A percentile compares a stretch with the other conserved stretches of the same genome.
Conservation (phyloP, 1,284 basidiomycete species). For the Volvariella volvacea region DNA sequence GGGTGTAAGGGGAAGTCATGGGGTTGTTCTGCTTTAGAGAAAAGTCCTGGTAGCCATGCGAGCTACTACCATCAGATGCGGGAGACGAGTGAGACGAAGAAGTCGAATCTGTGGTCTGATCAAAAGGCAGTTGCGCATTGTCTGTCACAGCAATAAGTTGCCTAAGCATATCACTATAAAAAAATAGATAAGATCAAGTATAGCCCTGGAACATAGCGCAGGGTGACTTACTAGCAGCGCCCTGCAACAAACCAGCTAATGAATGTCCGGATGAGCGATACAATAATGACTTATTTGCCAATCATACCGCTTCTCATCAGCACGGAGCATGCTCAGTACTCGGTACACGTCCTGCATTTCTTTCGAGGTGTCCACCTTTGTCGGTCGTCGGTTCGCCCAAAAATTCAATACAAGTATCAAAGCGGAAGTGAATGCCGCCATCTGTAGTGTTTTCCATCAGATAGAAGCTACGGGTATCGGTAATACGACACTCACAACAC, state of each 20-base stretch:
- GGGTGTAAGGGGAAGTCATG: too few relatives aligned
- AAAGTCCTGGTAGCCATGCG: too few relatives aligned
- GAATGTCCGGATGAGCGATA: neutral
- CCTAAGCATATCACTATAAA: too few relatives aligned
- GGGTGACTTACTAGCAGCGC: conserved; percentile 28
- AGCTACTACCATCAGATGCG: too few relatives aligned
- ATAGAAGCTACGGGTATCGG: neutral
- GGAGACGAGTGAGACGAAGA: too few relatives aligned
- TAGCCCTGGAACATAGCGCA: conserved; percentile 14
- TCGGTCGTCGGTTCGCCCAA: conserved; percentile 59
- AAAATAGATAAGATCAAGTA: too few relatives aligned
- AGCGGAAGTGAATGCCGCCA: conserved; percentile 30
- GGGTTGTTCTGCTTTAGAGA: too few relatives aligned
- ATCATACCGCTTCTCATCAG: conserved; percentile 24
- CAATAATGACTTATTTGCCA: neutral
- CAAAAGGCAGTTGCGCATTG: conserved; percentile 6
- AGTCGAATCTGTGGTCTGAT: too few relatives aligned
- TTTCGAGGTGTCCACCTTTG: conserved; percentile 42
- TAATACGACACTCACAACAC: too few relatives aligned
- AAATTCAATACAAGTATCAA: conserved; percentile 68
- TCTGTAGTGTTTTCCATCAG: conserved; percentile 13
- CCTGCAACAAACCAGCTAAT: conserved; percentile 27
- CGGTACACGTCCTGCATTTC: conserved; percentile 62
- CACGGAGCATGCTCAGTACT: conserved; percentile 53
- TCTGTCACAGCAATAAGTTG: conserved; percentile 13